A percentile compares a stretch with the other conserved stretches of the same genome.
Conservation (phyloP, 805 yeast genomes). For the Saccharomycodes ludwigii region DNA sequence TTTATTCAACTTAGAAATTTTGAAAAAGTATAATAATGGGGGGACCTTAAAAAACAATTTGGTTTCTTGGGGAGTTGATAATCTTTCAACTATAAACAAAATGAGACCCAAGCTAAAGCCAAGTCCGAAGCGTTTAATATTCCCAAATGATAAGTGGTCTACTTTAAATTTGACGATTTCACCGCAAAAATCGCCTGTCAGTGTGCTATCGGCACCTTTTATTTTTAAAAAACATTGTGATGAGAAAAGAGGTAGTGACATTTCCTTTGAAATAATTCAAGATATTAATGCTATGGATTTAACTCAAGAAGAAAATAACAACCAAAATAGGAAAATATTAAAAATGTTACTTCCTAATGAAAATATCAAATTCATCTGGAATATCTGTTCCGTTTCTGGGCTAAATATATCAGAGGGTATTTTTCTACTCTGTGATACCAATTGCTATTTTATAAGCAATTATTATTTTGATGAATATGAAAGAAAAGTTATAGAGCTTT, state of each 20-base stretch:
- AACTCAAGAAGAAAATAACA: slow-evolving; percentile 31
- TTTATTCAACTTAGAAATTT: too few species aligned
- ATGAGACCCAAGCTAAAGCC: too few species aligned
- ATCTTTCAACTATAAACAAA: too few species aligned
- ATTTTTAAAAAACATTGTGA: too few species aligned
- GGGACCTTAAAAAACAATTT: too few species aligned
- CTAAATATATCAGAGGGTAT: slow-evolving; percentile 68
- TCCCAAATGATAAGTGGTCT: too few species aligned
- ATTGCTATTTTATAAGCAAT: slow-evolving; percentile 56
- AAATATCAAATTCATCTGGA: slow-evolving; percentile 58
- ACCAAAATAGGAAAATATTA: slow-evolving; percentile 62
- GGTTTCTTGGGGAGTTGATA: too few species aligned
- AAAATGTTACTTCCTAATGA: slow-evolving; percentile 62
- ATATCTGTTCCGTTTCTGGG: slow-evolving; percentile 64
- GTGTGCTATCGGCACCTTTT: too few species aligned
- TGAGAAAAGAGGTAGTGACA: slow-evolving; percentile 11
- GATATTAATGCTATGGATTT: slow-evolving; percentile 25
- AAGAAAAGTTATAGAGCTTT: slow-evolving; percentile 47
- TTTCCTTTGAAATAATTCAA: slow-evolving; percentile 34
- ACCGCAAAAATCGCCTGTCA: too few species aligned
- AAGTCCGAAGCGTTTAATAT: too few species aligned
- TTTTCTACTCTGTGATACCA: slow-evolving; percentile 52
- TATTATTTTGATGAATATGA: slow-evolving; percentile 40
- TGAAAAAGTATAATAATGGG: too few species aligned
- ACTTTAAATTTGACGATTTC: too few species aligned